phyloP scores from a whole-genome alignment of 441 rosid genomes.

The Caryocar brasiliense region DNA sequence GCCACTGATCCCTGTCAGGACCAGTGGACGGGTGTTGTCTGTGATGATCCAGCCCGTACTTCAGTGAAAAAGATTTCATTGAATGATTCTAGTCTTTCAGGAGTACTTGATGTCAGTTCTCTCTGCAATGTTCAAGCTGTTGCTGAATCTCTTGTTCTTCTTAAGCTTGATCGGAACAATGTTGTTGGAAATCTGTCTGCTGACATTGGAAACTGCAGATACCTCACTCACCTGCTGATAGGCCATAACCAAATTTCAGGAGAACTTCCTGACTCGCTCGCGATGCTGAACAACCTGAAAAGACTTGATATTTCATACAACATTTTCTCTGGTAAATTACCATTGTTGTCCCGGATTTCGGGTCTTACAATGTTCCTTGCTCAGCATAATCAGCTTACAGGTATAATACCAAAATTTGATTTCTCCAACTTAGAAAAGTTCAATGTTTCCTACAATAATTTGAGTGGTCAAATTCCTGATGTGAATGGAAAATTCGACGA shows the following conservation, averaged over 20 bases:
- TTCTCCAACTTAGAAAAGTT: conserved; percentile 30
- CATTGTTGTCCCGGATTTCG: conserved; percentile 26
- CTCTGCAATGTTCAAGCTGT: conserved; percentile 30
- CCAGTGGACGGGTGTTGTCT: conserved; percentile 22
- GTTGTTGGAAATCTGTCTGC: conserved; percentile 25
- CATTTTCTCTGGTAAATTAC: conserved; percentile 28
- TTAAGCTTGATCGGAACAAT: conserved; percentile 26
- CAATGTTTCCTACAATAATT: conserved; percentile 45
- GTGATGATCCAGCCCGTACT: conserved; percentile 11
- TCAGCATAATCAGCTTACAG: conserved; percentile 38
- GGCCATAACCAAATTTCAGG: conserved; percentile 32
- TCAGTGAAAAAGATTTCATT: conserved; percentile 22
- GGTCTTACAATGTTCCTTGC: conserved; percentile 31
- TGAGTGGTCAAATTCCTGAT: conserved; percentile 34
- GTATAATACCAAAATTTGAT: conserved; percentile 31
- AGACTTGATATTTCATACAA: conserved; percentile 42
- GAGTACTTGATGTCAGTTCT: conserved; percentile 28
- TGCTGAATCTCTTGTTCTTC: conserved; percentile 19
- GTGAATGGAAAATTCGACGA: conserved; percentile 8
- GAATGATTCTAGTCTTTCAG: conserved; percentile 25
- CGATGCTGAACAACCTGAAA: conserved; percentile 28
- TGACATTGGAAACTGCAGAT: conserved; percentile 31
- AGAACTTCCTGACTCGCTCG: conserved; percentile 30
- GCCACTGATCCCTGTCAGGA: conserved; percentile 37
- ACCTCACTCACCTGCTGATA: conserved; percentile 26